Evolutionary conservation across 2,329 filamentous ascomycete genomes (phyloP), one percentile per base, ranked within the genome.

Genomic region (Myriosclerotinia scirpicola): DNA sequence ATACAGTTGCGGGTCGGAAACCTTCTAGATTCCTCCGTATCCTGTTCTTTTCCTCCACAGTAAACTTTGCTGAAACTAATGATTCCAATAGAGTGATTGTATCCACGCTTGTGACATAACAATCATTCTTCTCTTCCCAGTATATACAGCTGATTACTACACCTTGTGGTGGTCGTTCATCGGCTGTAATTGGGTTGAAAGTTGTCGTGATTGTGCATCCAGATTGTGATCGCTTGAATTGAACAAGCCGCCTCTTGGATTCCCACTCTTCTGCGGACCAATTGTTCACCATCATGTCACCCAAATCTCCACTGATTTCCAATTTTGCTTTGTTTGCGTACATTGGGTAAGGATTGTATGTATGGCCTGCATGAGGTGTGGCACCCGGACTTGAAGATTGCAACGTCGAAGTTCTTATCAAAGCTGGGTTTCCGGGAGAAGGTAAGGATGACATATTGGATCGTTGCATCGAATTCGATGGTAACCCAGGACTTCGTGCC

Each of bases 141-240:
- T 89, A 93, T 75, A 99, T 99, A 81, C 95, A 99, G 79, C 93
- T 97, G 76, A 99, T 92, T 79, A 93, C 97, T 68, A 96, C 94
- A 79, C 90, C 93, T 80, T 94, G 91, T 3, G 89, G 87, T 1
- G 89, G 86, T 30, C 93, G 87, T 69, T 97, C 91, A 74, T 92
- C 91, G 17, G 87, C 87, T 20, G 90, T 84, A 56, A 97, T 88
- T 0, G 93, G 83, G 60, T 89, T 87, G 80, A 98, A 98, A 17
- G 84, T 89, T 17, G 92, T 87, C 44, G 88, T 89, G 66, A 98
- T 89, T 5, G 90, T 92, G 75, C 90, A 93, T 38, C 92, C 93
- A 44, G 83, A 84, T 78, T 98, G 94, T 68, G 86, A 87, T 73
- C 95, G 89, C 73, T 85, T 89, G 80, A 99, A 99, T 73, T 93